Evolutionary conservation across 768 basidiomycete species (phyloP), one percentile per base, ranked within the genome.

Genomic region (Austroboletus festivus): DNA sequence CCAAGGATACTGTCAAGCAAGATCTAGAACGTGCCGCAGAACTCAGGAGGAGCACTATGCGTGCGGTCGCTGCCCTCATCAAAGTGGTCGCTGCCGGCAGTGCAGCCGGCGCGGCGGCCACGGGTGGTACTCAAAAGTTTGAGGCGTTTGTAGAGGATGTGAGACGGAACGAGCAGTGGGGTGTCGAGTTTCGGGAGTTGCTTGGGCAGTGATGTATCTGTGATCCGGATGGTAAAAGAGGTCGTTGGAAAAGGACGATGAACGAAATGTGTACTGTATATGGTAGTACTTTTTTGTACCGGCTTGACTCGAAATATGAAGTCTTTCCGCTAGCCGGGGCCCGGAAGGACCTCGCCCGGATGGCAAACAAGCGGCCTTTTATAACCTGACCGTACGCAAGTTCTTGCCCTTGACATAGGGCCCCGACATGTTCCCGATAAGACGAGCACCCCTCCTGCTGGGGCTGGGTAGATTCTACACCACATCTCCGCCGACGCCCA

Each of bases 1-100:
- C 89, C 44, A 97, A 97, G 71, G 95, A 98, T 62, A 91, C 92
- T 0, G 94, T 96, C 41, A 98, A 97, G 69, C 91, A 93, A 65
- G 90, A 93, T 56, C 64, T 93, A 38, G 89, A 91, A 68, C 80
- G 88, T 18, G 83, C 87, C 9, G 89, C 89, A 22, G 95, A 97
- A 68, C 75, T 97, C 51, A 93, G 97, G 70, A 75, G 89, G 53
- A 93, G 91, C 59, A 90, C 91, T 7, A 73, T 97, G 52, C 74
- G 95, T 33, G 92, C 93, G 5, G 82, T 94, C 38, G 90, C 84
- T 15, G 90, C 91, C 3, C 72, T 99, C 46, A 87, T 86, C 70
- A 89, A 85, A 69, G 81, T 94, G 38, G 55, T 65, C 12, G 65
- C 62, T 21, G 75, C 86, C 0, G 81, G 81, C 16, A 80, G 80